These are phyloP conservation scores for Alternaria brassicicola DNA, from an alignment of 2,329 filamentous ascomycete genomes.

Conservation along the genomic window DNA sequence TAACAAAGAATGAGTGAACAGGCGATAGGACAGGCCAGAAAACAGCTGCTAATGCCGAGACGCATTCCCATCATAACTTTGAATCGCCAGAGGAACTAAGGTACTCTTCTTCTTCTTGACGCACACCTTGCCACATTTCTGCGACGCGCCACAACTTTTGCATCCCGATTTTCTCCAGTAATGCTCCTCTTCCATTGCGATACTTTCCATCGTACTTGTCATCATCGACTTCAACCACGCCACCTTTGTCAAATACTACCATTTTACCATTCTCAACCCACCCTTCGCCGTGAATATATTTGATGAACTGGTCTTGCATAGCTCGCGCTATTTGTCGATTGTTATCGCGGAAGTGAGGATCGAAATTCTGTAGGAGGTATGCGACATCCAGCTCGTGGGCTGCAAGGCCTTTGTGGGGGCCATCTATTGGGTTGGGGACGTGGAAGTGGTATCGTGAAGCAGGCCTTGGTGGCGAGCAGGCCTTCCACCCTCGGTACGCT, in stretches of 20 bases:
- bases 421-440: slow-evolving; percentile 35
- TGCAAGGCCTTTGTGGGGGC: slow-evolving; percentile 25
- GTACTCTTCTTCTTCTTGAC: slow-evolving; percentile 20
- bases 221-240: slow-evolving; percentile 19
- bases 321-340: slow-evolving; percentile 14
- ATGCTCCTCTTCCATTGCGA: slow-evolving; percentile 28
- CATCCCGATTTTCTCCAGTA: slow-evolving; percentile 28
- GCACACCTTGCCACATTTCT: slow-evolving; percentile 40
- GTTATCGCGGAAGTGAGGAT: slow-evolving; percentile 20
- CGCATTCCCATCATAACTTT: slow-evolving; percentile 3
- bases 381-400: slow-evolving; percentile 43
- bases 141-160: slow-evolving; percentile 32
- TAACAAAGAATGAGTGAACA: not conserved
- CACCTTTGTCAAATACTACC: slow-evolving; percentile 27
- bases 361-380: slow-evolving; percentile 37
- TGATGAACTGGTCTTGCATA: slow-evolving; percentile 36
- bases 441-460: slow-evolving; percentile 39
- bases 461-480: slow-evolving; percentile 1
- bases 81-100: not conserved
- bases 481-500: slow-evolving; percentile 44
- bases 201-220: slow-evolving; percentile 31
- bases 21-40: not conserved
- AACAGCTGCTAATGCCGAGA: not conserved
- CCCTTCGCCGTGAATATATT: slow-evolving; percentile 31
- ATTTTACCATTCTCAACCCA: slow-evolving; percentile 29